These are phyloP conservation scores for Helotiales sp. DNA, from an alignment of 2,329 filamentous ascomycete species.

Conservation along the genomic window DNA sequence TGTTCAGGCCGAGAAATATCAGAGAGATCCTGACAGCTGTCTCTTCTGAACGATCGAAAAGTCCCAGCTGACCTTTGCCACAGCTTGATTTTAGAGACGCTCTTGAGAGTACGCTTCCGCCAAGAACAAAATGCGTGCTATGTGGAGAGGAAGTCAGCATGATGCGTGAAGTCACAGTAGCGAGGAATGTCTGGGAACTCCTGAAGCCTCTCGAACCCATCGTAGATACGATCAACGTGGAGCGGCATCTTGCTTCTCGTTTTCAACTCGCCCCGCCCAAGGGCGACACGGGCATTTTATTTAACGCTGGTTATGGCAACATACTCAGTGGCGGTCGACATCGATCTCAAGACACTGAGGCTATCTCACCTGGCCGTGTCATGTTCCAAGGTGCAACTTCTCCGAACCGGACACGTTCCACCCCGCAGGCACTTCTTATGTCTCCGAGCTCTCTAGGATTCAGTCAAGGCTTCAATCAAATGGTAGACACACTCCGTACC, in stretches of 20 bases:
- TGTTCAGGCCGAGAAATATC: too few relatives aligned
- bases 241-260: slow-evolving; percentile 39
- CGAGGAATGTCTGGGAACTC: slow-evolving; percentile 39
- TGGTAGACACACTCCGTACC: slow-evolving; percentile 17
- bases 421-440: slow-evolving; percentile 17
- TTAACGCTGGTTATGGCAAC: slow-evolving; percentile 20
- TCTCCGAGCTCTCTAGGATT: slow-evolving; percentile 25
- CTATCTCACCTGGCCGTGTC: slow-evolving; percentile 13
- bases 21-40: neutral
- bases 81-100: slow-evolving; percentile 23
- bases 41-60: neutral
- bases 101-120: slow-evolving; percentile 26
- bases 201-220: slow-evolving; percentile 39
- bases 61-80: neutral
- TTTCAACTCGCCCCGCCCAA: slow-evolving; percentile 38
- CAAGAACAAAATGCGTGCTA: slow-evolving; percentile 36
- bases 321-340: slow-evolving; percentile 13
- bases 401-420: slow-evolving; percentile 19
- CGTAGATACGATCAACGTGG: slow-evolving; percentile 40
- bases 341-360: slow-evolving; percentile 10
- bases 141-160: slow-evolving; percentile 38
- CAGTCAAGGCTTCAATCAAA: slow-evolving; percentile 3
- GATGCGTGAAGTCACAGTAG: slow-evolving; percentile 39
- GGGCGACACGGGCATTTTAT: slow-evolving; percentile 23
- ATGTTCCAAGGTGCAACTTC: slow-evolving; percentile 15